Base-by-base conservation (phyloP, 441 rosid species). In the Adansonia grandidieri region DNA sequence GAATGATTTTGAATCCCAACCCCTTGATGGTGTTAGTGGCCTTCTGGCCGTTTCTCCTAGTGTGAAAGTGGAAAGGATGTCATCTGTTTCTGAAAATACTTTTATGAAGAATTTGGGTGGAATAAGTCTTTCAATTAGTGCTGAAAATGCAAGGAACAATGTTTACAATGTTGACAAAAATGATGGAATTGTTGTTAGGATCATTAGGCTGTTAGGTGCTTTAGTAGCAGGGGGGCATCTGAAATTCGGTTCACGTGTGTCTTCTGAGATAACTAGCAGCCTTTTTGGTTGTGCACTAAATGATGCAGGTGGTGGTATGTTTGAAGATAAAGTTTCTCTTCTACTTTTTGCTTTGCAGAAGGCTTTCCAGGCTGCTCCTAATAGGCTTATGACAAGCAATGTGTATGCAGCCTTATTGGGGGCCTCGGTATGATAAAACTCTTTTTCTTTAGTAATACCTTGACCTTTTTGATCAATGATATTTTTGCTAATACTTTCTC, bases 61-160 rank as follows among this genome's bases (percentile, higher is more conserved):
- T 69, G 20, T 67, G 66, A 80, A 82, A 77, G 80, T 86, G 78
- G 97, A 84, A 83, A 89, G 95, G 87, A 79, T 77, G 78, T 80
- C 90, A 44, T 89, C 98, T 71, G 87, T 89, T 79, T 86, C 92
- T 77, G 98, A 97, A 85, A 86, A 74, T 85, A 60, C 87, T 61
- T 85, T 51, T 68, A 22, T 76, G 74, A 87, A 85, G 83, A 91
- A 87, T 82, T 85, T 95, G 84, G 99, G 99, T 82, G 99, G 99
- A 73, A 97, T 95, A 85, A 88, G 90, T 84, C 94, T 95, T 86
- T 92, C 95, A 51, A 95, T 97, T 80, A 95, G 94, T 80, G 96
- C 98, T 64, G 95, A 92, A 82, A 97, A 88, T 84, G 99, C 98
- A 63, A 92, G 99, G 85, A 97, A 97, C 81, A 97, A 97, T 62